Evolutionary conservation across 495 filamentous ascomycete species (phyloP).

Genomic region (Tuber umbilicatum): DNA sequence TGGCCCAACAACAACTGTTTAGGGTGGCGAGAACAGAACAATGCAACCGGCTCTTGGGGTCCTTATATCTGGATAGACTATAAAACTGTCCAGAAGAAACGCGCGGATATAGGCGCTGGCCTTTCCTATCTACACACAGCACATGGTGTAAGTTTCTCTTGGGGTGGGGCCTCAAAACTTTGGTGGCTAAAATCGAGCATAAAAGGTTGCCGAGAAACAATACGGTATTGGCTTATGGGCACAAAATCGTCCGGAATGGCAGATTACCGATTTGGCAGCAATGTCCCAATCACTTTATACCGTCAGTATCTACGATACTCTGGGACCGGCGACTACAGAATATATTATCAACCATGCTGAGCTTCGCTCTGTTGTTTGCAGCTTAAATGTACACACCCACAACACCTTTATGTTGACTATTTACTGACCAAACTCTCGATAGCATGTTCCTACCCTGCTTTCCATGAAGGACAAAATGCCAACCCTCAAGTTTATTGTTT

Average conservation of each 20-base stretch:
- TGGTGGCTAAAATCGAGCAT: not conserved
- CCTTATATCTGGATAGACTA: constrained; percentile 82
- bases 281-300: constrained; percentile 82
- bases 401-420: not conserved
- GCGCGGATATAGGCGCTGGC: constrained; percentile 79
- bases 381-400: constrained; percentile 48
- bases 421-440: not conserved
- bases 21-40: constrained; percentile 74
- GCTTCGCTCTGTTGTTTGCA: constrained; percentile 68
- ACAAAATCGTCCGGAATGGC: constrained; percentile 95
- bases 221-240: constrained; percentile 91
- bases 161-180: not conserved
- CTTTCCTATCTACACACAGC: constrained; percentile 67
- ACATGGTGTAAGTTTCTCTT: constrained; percentile 35
- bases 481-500: constrained; percentile 79
- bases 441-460: constrained; percentile 78
- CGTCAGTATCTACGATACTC: constrained; percentile 93
- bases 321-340: constrained; percentile 82
- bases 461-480: constrained; percentile 75
- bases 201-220: constrained; percentile 39
- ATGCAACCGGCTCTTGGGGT: constrained; percentile 66
- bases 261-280: constrained; percentile 86
- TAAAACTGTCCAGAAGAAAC: constrained; percentile 66
- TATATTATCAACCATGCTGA: constrained; percentile 90
- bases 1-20: constrained; percentile 62